Percentiles rank a stretch among this genome's conserved stretches.
Conservation (phyloP, 345 rosid genomes). For the Raphanus sativus region DNA sequence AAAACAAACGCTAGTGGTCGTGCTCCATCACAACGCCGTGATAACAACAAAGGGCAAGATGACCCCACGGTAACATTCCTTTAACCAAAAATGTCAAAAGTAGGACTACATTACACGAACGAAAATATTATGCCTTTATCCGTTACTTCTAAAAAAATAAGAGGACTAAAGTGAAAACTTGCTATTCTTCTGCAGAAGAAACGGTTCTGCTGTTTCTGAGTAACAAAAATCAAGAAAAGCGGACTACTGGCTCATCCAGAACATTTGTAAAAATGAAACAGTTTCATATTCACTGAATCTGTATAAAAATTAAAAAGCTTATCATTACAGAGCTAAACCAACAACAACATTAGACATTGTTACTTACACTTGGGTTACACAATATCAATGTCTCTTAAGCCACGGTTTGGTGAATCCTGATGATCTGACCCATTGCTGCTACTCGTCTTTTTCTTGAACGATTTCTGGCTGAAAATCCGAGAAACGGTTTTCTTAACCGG, state of each 20-base stretch:
- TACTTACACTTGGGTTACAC: constrained; percentile 35
- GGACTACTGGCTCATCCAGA: neutral
- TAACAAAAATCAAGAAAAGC: constrained; percentile 22
- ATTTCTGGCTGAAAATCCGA: constrained; percentile 57
- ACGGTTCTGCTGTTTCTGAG: constrained; percentile 72
- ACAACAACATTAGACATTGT: neutral
- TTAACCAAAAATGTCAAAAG: neutral
- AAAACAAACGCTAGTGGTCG: constrained; percentile 45
- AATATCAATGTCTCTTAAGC: constrained; percentile 43
- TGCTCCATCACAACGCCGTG: constrained; percentile 39
- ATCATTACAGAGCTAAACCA: constrained; percentile 28
- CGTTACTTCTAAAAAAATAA: neutral
- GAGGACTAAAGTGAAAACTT: constrained; percentile 15
- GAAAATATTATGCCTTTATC: neutral
- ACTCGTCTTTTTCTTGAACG: constrained; percentile 57
- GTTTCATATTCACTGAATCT: constrained; percentile 19
- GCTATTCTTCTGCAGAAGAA: constrained; percentile 54
- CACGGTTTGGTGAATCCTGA: constrained; percentile 45
- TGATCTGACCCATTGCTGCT: constrained; percentile 50
- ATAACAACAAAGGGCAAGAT: constrained; percentile 28
- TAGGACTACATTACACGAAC: neutral
- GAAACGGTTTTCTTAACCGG: constrained; percentile 51
- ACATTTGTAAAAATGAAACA: constrained; percentile 22
- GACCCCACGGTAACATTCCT: constrained; percentile 34
- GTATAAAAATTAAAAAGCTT: constrained; percentile 11